A percentile compares a stretch with the other conserved stretches of the same genome.
phyloP scores from a whole-genome alignment of 768 basidiomycete species.

The Gelatoporia subvermispora region DNA sequence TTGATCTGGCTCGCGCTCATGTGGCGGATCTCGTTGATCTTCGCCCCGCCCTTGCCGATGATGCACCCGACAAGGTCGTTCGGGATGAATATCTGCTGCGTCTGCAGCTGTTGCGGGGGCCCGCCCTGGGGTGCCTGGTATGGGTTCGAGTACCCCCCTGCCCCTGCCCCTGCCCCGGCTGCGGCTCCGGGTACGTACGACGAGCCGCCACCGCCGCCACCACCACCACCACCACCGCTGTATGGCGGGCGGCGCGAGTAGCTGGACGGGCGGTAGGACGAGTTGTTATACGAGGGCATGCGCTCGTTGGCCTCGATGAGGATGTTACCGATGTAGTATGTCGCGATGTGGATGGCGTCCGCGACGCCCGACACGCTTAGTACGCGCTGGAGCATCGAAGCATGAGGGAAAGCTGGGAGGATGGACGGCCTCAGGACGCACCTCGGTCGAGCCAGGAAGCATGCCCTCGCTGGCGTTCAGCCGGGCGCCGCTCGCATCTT shows the following conservation, averaged over 20 bases:
- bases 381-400: constrained; percentile 70
- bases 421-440: constrained; percentile 32
- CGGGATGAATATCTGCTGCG: constrained; percentile 97
- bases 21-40: constrained; percentile 97
- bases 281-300: constrained; percentile 59
- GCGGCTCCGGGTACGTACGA: constrained; percentile 77
- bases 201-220: no score
- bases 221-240: no score
- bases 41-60: constrained; percentile 96
- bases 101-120: constrained; percentile 77
- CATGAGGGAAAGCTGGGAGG: not conserved
- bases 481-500: constrained; percentile 94
- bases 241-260: constrained; percentile 43
- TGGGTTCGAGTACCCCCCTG: constrained; percentile 51
- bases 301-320: constrained; percentile 90
- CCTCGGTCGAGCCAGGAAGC: constrained; percentile 99
- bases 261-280: constrained; percentile 57
- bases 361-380: constrained; percentile 97
- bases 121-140: constrained; percentile 39
- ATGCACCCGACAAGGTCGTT: constrained; percentile 96
- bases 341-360: constrained; percentile 98
- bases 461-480: constrained; percentile 97
- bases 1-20: constrained; percentile 96
- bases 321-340: constrained; percentile 98
- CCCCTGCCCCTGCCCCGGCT: constrained; percentile 57